Conservation (phyloP, 148 eudicot genomes). For the Amaranthus cruentus region DNA sequence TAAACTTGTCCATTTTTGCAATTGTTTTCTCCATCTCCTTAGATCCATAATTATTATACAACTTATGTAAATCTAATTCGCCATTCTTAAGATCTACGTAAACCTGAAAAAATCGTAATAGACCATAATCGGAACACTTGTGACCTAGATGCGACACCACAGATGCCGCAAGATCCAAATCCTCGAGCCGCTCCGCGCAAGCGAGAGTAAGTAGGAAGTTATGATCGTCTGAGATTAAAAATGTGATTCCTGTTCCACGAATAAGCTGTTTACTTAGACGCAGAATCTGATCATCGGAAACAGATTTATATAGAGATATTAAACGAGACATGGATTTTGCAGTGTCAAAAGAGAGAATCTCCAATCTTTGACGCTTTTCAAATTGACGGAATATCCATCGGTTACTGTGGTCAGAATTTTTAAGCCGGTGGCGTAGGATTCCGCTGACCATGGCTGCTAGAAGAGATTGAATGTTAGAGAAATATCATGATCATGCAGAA, state of each 20-base stretch:
- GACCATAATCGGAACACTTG: conserved; percentile 48
- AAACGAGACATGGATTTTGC: conserved; percentile 61
- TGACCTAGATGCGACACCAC: conserved; percentile 50
- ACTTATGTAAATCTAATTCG: conserved; percentile 33
- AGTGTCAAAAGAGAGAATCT: conserved; percentile 66
- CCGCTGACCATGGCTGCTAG: conserved; percentile 17
- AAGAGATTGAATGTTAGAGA: neutral
- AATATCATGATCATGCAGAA: too few relatives aligned
- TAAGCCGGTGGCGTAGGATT: neutral
- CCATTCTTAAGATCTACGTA: conserved; percentile 60
- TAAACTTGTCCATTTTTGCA: conserved; percentile 52
- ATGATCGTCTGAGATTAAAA: conserved; percentile 55
- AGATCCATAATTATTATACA: conserved; percentile 35
- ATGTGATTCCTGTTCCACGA: conserved; percentile 44
- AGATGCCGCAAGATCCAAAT: conserved; percentile 53
- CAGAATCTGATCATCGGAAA: conserved; percentile 41
- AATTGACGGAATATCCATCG: conserved; percentile 16
- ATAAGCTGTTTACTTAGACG: conserved; percentile 30
- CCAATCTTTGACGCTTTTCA: conserved; percentile 31
- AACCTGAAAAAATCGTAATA: conserved; percentile 42
- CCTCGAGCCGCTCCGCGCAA: conserved; percentile 75
- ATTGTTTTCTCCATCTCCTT: conserved; percentile 39
- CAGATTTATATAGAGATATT: conserved; percentile 57
- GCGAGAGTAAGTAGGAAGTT: conserved; percentile 57
- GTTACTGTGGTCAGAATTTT: neutral